These are phyloP conservation scores for Boletus subcaerulescens DNA, from an alignment of 768 basidiomycete genomes.

Conservation along the genomic window DNA sequence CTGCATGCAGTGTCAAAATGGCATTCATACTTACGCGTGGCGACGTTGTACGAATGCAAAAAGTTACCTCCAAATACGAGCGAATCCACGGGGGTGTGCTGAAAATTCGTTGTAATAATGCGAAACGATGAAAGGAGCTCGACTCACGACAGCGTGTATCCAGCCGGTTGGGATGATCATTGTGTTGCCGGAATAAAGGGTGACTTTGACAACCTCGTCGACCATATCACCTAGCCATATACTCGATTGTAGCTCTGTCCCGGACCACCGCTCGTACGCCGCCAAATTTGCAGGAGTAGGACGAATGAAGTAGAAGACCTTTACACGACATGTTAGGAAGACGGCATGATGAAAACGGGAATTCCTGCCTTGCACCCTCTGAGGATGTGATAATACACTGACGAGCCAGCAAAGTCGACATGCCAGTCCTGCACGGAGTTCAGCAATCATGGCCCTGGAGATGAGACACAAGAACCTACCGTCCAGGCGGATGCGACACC, in stretches of 20 bases:
- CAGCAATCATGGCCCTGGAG: not conserved
- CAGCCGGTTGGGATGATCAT: constrained; percentile 97
- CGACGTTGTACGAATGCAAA: constrained; percentile 86
- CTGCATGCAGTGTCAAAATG: not conserved
- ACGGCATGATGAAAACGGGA: not conserved
- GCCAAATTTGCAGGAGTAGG: constrained; percentile 83
- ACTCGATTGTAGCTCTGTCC: constrained; percentile 82
- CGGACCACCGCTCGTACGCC: constrained; percentile 93
- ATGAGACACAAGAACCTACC: constrained; percentile 44
- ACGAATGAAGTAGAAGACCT: constrained; percentile 94
- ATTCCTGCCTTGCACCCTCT: constrained; percentile 70
- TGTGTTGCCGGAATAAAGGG: constrained; percentile 73
- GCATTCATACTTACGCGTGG: constrained; percentile 60
- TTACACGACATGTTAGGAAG: constrained; percentile 4
- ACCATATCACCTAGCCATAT: constrained; percentile 93
- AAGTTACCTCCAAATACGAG: constrained; percentile 98
- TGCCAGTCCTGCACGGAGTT: constrained; percentile 81
- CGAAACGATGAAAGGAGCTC: not conserved
- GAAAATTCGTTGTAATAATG: constrained; percentile 6
- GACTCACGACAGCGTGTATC: constrained; percentile 93
- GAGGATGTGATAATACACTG: constrained; percentile 96
- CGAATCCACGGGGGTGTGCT: constrained; percentile 91
- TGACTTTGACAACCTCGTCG: constrained; percentile 87
- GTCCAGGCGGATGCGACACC: constrained; percentile 93
- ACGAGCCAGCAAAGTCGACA: constrained; percentile 95